phyloP scores from a whole-genome alignment of 2,329 filamentous ascomycete genomes.

The Sarocladium strictum region DNA sequence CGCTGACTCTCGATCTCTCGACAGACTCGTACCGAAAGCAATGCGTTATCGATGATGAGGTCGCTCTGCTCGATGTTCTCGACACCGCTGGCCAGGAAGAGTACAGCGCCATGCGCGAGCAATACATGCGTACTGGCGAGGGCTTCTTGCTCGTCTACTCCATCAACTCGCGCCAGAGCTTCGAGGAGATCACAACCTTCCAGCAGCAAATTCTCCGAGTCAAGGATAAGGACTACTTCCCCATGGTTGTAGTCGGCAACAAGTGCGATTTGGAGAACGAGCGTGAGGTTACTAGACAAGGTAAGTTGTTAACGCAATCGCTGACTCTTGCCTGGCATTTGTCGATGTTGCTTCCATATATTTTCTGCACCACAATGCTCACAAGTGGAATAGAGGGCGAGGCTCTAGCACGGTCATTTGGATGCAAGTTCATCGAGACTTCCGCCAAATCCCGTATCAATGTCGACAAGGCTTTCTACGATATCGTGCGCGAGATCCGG shows the following conservation, averaged over 20 bases:
- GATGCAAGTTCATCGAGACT: slow-evolving; percentile 98
- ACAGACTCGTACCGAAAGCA: slow-evolving; percentile 99
- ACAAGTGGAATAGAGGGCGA: slow-evolving; percentile 66
- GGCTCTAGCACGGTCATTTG: slow-evolving; percentile 76
- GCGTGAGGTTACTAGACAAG: slow-evolving; percentile 85
- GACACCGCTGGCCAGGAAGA: slow-evolving; percentile 98
- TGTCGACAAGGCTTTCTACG: slow-evolving; percentile 97
- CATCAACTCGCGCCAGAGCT: slow-evolving; percentile 94
- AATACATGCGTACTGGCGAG: slow-evolving; percentile 99
- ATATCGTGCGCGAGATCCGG: slow-evolving; percentile 95
- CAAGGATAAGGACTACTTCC: slow-evolving; percentile 99
- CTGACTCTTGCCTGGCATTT: no score
- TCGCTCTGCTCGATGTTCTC: slow-evolving; percentile 93
- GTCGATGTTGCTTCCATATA: background rate
- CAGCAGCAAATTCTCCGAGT: slow-evolving; percentile 97
- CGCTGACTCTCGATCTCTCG: slow-evolving; percentile 8
- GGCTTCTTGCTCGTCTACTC: slow-evolving; percentile 97
- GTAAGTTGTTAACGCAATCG: slow-evolving; percentile 58
- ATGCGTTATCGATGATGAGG: slow-evolving; percentile 97
- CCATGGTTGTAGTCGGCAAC: slow-evolving; percentile 98
- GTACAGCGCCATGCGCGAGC: slow-evolving; percentile 98
- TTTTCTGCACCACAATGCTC: no score
- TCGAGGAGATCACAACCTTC: slow-evolving; percentile 97
- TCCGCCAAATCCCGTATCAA: slow-evolving; percentile 98
- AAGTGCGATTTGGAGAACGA: slow-evolving; percentile 97